These are phyloP conservation scores for Coffea eugenioides DNA, from an alignment of 257 asterid genomes.

Conservation along the genomic window DNA sequence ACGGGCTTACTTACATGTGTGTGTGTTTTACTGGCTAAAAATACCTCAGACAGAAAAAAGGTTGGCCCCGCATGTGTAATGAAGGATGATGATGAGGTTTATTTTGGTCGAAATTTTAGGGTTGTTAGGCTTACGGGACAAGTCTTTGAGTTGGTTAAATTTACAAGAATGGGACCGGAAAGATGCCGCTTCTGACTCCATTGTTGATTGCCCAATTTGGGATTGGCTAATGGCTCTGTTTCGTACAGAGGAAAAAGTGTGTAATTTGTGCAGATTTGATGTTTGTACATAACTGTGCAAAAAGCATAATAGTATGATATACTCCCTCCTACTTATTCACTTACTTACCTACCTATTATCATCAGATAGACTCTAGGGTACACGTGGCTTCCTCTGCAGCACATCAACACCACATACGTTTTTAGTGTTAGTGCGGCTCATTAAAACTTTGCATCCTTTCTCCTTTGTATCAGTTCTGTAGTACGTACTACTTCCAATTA, in stretches of 20 bases:
- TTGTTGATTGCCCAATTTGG: slow-evolving; percentile 10
- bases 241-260: neutral
- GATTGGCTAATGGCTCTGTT: slow-evolving; percentile 33
- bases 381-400: slow-evolving; percentile 21
- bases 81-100: slow-evolving; percentile 31
- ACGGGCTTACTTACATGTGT: slow-evolving; percentile 12
- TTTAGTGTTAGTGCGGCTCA: neutral
- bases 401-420: slow-evolving; percentile 6
- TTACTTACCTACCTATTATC: too few relatives aligned
- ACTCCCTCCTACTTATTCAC: too few relatives aligned
- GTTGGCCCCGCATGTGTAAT: slow-evolving; percentile 44
- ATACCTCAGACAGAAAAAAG: slow-evolving; percentile 25
- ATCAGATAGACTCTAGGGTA: neutral
- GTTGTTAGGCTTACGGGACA: slow-evolving; percentile 10
- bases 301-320: neutral
- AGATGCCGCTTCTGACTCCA: slow-evolving; percentile 1
- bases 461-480: too few relatives aligned
- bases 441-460: neutral
- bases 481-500: too few relatives aligned
- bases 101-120: neutral
- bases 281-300: neutral
- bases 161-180: slow-evolving; percentile 8
- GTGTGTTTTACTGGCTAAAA: slow-evolving; percentile 23
- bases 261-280: neutral
- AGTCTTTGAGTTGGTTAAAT: slow-evolving; percentile 28